Evolutionary conservation across 257 asterid genomes (phyloP), one percentile per base, ranked within the genome.

Genomic region (Lithospermum erythrorhizon): DNA sequence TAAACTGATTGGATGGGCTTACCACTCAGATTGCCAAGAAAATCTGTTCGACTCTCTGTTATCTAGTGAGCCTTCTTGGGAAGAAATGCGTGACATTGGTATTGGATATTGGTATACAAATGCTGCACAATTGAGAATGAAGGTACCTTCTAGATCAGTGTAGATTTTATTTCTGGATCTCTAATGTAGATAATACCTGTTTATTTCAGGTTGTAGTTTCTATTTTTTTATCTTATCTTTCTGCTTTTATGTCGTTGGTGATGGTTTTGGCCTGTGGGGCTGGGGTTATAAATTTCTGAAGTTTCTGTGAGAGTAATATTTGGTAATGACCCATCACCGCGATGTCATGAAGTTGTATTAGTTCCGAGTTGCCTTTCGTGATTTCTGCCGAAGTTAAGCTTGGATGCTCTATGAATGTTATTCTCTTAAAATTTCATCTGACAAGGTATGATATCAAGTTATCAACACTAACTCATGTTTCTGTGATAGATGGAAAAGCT

Each of bases 11-110:
- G 93, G 89, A 45, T 89, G 95, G 97, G 98, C 98, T 63, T 86
- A 82, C 69, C 98, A 89, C 70, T 89, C 95, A 71, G 97, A 86
- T 71, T 93, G 98, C 73, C 96, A 78, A 61, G 98, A 93, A 48
- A 82, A 64, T 83, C 75, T 89, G 90, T 81, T 86, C 76, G 68
- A 72, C 68, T 86, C 96, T 74, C 83, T 93, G 71, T 76, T 93
- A 69, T 74, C 96, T 53, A 64, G 73, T 20, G 95, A 93, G 71
- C 83, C 97, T 32, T 82, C 95, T 67, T 93, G 98, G 96, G 87
- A 77, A 80, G 98, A 84, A 67, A 86, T 89, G 95, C 94, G 86
- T 59, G 80, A 82, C 70, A 71, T 86, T 79, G 95, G 97, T 68
- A 72, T 82, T 64, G 98, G 98, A 61, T 87, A 81, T 80, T 93